Conservation (phyloP, 805 yeast species). For the Ogataea sp. region DNA sequence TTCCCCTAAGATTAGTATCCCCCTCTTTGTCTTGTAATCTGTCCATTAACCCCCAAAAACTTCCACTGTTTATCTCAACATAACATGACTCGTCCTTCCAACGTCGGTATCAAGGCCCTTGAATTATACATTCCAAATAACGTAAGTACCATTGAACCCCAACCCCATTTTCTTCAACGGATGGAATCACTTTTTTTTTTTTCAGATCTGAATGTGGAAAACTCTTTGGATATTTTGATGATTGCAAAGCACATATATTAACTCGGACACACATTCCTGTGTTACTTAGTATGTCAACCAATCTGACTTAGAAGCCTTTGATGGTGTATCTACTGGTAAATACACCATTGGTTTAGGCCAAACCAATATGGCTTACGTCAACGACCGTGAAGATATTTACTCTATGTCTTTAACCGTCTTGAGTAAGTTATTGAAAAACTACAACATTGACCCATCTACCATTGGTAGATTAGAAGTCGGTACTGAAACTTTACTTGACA, state of each 20-base stretch:
- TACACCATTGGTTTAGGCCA: constrained; percentile 98
- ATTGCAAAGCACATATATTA: no score
- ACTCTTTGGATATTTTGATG: no score
- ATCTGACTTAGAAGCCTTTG: constrained; percentile 75
- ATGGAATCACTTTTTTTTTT: neutral
- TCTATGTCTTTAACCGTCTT: constrained; percentile 89
- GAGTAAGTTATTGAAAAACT: constrained; percentile 66
- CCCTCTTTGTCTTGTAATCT: no score
- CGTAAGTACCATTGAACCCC: constrained; percentile 34
- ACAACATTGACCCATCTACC: constrained; percentile 69
- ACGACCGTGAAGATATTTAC: constrained; percentile 96
- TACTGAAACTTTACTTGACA: constrained; percentile 93
- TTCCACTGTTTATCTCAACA: no score
- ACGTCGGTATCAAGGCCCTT: constrained; percentile 95
- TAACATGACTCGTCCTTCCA: constrained; percentile 47
- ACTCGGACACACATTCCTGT: neutral
- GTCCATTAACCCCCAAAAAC: no score
- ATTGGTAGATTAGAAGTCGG: constrained; percentile 98
- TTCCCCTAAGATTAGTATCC: no score
- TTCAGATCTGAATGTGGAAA: no score
- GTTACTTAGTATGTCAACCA: constrained; percentile 61
- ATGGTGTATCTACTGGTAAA: constrained; percentile 87
- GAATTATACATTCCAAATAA: constrained; percentile 86
- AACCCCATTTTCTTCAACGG: neutral
- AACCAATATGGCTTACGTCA: constrained; percentile 95